phyloP scores from a whole-genome alignment of 352 stramenopile genomes.

The Pythium diclinum region DNA sequence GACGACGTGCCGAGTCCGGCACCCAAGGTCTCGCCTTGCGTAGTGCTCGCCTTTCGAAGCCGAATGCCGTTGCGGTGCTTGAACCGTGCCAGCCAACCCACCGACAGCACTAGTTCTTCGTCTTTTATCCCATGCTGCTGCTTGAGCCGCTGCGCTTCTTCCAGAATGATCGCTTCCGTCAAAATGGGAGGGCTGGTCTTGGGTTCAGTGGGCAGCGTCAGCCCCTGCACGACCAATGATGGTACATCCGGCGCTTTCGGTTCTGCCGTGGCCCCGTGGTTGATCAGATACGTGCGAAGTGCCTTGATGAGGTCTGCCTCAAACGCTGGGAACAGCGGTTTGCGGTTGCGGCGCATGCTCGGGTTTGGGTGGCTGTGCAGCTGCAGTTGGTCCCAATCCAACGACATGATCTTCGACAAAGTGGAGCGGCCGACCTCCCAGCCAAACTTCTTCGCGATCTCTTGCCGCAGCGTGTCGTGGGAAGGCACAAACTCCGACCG shows the following conservation, averaged over 20 bases:
- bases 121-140: constrained; percentile 59
- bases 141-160: constrained; percentile 72
- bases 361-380: constrained; percentile 48
- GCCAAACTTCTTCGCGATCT: constrained; percentile 53
- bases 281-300: constrained; percentile 32
- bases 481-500: constrained; percentile 54
- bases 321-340: constrained; percentile 68
- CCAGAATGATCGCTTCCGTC: constrained; percentile 68
- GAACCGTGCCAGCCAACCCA: constrained; percentile 69
- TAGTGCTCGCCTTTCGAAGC: constrained; percentile 39
- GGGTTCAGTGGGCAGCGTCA: neutral
- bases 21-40: neutral
- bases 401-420: constrained; percentile 68
- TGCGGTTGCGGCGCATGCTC: constrained; percentile 71
- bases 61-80: constrained; percentile 73
- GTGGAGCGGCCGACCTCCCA: constrained; percentile 68
- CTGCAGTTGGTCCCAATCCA: constrained; percentile 61
- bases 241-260: neutral
- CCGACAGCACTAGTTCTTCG: constrained; percentile 65
- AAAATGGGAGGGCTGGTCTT: constrained; percentile 20
- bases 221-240: neutral
- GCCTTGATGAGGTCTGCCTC: constrained; percentile 63
- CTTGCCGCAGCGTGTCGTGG: constrained; percentile 53
- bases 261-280: constrained; percentile 4
- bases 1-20: neutral